phyloP scores from a whole-genome alignment of 345 rosid genomes.

The Eucalyptus marginata region DNA sequence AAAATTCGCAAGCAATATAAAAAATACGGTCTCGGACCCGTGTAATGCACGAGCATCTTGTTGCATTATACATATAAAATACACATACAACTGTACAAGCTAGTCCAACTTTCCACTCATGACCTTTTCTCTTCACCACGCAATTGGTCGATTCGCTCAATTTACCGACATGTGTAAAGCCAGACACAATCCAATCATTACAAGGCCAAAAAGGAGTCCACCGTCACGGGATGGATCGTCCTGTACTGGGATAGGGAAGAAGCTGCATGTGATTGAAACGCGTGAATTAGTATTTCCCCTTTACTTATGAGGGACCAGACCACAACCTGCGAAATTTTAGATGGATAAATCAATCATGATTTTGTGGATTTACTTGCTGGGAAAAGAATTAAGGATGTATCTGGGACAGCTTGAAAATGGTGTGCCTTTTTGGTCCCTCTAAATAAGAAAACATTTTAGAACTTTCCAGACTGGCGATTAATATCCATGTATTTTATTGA shows the following conservation, averaged over 20 bases:
- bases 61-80: neutral
- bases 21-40: neutral
- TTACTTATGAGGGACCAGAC: neutral
- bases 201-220: neutral
- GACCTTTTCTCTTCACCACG: neutral
- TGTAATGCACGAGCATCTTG: neutral
- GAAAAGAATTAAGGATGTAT: neutral
- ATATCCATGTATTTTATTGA: neutral
- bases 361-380: neutral
- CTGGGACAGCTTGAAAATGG: neutral
- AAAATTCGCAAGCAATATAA: neutral
- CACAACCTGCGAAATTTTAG: neutral
- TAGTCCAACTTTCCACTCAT: neutral
- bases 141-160: neutral
- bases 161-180: neutral
- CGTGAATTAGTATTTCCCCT: neutral
- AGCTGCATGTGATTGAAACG: neutral
- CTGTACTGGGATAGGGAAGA: neutral
- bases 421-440: neutral
- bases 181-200: neutral
- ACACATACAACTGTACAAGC: neutral
- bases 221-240: neutral
- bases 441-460: neutral
- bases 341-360: neutral
- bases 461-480: accelerated